Percentiles rank a stretch among this genome's conserved stretches.
phyloP scores from a whole-genome alignment of 1,284 basidiomycete species.

The Takashimella koratensis region DNA sequence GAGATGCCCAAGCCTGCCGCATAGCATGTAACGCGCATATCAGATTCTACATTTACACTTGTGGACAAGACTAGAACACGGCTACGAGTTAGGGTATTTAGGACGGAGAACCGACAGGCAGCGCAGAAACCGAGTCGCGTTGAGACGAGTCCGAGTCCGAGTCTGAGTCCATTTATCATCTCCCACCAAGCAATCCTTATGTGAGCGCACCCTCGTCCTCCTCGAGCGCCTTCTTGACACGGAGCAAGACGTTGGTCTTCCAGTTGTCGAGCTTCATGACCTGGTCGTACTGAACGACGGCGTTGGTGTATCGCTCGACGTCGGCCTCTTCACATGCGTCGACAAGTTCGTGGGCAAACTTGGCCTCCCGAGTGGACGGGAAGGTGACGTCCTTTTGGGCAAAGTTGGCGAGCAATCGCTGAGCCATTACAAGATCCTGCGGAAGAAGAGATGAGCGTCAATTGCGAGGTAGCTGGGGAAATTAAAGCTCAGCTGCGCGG shows the following conservation, averaged over 20 bases:
- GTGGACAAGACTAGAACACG: not conserved
- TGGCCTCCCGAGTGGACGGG: slow-evolving; percentile 79
- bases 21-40: not conserved
- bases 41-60: not conserved
- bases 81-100: slow-evolving; percentile 1
- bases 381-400: slow-evolving; percentile 71
- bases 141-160: too few species aligned
- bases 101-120: too few species aligned
- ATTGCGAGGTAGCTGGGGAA: too few species aligned
- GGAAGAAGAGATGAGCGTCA: not conserved
- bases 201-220: slow-evolving; percentile 55
- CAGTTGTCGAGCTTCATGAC: slow-evolving; percentile 87
- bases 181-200: too few species aligned
- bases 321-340: slow-evolving; percentile 79
- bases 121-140: too few species aligned
- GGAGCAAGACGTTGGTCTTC: slow-evolving; percentile 85
- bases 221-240: slow-evolving; percentile 77
- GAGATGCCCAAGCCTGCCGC: slow-evolving; percentile 1
- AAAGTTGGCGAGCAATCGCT: slow-evolving; percentile 72
- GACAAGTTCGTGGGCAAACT: slow-evolving; percentile 72
- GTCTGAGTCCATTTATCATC: too few species aligned
- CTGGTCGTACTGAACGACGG: slow-evolving; percentile 80
- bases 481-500: too few species aligned
- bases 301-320: slow-evolving; percentile 62
- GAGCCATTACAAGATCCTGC: slow-evolving; percentile 81